Percentiles rank a stretch among this genome's conserved stretches.
Conservation (phyloP, 2,329 filamentous ascomycete genomes). For the Penicillium psychrosexuale region DNA sequence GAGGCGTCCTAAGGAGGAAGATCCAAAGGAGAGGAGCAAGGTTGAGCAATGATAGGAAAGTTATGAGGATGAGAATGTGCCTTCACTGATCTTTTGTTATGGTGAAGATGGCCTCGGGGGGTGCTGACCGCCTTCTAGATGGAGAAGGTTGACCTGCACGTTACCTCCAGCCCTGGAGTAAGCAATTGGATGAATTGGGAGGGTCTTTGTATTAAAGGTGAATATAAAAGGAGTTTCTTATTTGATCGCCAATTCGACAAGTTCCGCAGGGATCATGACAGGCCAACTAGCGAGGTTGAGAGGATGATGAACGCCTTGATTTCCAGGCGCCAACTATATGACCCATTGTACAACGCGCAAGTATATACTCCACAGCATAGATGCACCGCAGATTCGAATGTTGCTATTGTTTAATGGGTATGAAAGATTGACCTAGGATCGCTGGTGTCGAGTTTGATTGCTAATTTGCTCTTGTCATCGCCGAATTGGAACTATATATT, state of each 20-base stretch:
- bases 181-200: background rate
- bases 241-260: background rate
- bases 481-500: background rate
- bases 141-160: background rate
- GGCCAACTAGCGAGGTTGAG: background rate
- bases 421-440: background rate
- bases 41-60: conserved; percentile 12
- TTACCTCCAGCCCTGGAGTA: background rate
- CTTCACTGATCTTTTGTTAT: conserved; percentile 24
- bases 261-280: background rate
- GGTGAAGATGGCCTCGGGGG: conserved; percentile 15
- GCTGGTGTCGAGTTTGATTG: background rate
- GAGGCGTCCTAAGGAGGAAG: background rate
- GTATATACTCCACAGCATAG: background rate
- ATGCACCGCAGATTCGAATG: background rate
- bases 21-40: conserved; percentile 5
- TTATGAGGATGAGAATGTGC: conserved; percentile 12
- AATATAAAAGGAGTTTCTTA: background rate
- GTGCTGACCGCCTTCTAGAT: conserved; percentile 20
- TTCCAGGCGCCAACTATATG: background rate
- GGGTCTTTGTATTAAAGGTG: background rate
- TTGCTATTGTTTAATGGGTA: background rate
- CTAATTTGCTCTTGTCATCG: too few species aligned
- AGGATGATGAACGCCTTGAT: background rate
- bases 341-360: background rate